Evolutionary conservation across 345 rosid genomes (phyloP), one percentile per base, ranked within the genome.

Genomic region (Chamaenerion angustifolium): DNA sequence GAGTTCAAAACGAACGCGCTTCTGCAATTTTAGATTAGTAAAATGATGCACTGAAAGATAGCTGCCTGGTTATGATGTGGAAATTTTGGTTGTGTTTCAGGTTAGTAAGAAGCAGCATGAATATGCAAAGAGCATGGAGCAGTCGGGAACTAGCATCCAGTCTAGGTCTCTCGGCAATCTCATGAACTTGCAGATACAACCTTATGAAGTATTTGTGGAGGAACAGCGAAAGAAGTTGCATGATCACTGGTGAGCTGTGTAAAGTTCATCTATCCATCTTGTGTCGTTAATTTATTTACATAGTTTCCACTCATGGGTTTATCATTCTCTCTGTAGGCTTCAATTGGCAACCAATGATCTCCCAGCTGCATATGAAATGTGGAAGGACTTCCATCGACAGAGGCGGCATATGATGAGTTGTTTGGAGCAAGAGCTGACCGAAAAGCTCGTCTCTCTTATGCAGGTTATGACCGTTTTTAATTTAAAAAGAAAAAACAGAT

Each of bases 101-200:
- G 82, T 92, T 69, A 92, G 94, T 79, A 92, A 82, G 87, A 84
- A 75, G 75, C 98, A 87, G 68, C 88, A 77, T 66, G 74, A 80
- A 66, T 76, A 82, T 71, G 85, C 89, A 51, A 87, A 81, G 80
- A 74, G 67, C 63, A 78, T 87, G 95, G 83, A 87, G 68, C 80
- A 76, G 57, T 72, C 94, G 68, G 95, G 98, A 55, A 71, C 78
- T 67, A 72, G 80, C 71, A 79, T 87, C 60, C 84, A 80, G 57
- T 80, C 80, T 14, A 70, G 68, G 72, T 80, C 82, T 56, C 83
- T 87, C 46, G 98, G 98, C 52, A 67, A 76, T 73, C 68, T 80
- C 60, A 68, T 72, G 65, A 61, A 56, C 47, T 72, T 82, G 74
- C 77, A 71, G 49, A 85, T 87, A 49, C 90, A 74, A 55, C 95